Percentiles rank a stretch among this genome's conserved stretches.
Evolutionary conservation across 768 basidiomycete species (phyloP).

Genomic region (Suillus sp.): DNA sequence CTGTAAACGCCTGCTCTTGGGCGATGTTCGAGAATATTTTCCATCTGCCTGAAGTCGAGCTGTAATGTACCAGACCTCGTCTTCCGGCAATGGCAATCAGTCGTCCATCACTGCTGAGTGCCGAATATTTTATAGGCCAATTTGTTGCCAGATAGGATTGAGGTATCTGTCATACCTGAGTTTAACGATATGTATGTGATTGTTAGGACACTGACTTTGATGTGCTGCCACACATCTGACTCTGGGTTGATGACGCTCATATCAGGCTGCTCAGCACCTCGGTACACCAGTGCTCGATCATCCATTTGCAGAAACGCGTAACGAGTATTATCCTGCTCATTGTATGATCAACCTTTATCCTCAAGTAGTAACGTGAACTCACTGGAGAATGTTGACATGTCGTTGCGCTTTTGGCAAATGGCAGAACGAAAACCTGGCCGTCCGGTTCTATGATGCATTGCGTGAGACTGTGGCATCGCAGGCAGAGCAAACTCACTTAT

Average conservation of each 20-base stretch:
- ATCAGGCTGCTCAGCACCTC: slow-evolving; percentile 96
- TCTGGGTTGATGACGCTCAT: slow-evolving; percentile 98
- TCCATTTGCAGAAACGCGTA: slow-evolving; percentile 97
- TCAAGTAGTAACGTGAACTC: slow-evolving; percentile 28
- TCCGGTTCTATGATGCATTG: slow-evolving; percentile 46
- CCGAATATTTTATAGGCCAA: slow-evolving; percentile 93
- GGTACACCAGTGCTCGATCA: slow-evolving; percentile 89
- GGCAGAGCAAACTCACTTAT: slow-evolving; percentile 44
- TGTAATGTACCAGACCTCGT: slow-evolving; percentile 90
- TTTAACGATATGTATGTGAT: slow-evolving; percentile 8
- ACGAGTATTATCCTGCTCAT: slow-evolving; percentile 85
- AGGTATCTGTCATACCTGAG: slow-evolving; percentile 64
- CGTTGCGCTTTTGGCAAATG: slow-evolving; percentile 94
- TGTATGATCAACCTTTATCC: slow-evolving; percentile 15
- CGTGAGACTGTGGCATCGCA: slow-evolving; percentile 5
- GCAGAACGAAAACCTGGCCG: slow-evolving; percentile 79
- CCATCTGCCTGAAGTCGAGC: slow-evolving; percentile 93
- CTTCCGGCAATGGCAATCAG: slow-evolving; percentile 92
- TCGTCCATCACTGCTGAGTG: slow-evolving; percentile 86
- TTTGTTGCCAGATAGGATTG: slow-evolving; percentile 85
- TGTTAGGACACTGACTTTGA: slow-evolving; percentile 60
- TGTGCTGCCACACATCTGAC: slow-evolving; percentile 97
- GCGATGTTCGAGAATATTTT: slow-evolving; percentile 79
- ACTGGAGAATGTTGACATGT: slow-evolving; percentile 92
- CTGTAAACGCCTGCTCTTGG: slow-evolving; percentile 85